phyloP scores from a whole-genome alignment of 108 stramenopile genomes.

The Parietichytrium sp. region DNA sequence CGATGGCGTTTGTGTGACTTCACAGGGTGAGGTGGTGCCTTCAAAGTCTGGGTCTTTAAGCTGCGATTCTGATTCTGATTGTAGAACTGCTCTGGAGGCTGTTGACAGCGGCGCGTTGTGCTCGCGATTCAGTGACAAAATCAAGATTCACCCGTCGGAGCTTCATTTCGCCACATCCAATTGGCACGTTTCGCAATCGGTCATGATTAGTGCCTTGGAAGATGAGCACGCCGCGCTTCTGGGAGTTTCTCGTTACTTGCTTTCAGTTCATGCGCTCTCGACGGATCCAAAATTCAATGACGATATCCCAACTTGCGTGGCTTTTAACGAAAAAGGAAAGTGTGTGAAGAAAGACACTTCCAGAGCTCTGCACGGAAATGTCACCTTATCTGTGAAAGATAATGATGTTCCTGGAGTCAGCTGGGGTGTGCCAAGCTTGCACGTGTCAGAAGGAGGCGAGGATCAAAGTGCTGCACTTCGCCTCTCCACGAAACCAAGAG shows the following conservation, averaged over 20 bases:
- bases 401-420: constrained; percentile 4
- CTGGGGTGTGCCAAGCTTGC: not conserved
- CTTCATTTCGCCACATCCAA: not conserved
- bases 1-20: not conserved
- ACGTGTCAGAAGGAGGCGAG: not conserved
- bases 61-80: not conserved
- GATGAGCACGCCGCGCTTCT: not conserved
- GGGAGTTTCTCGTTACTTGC: not conserved
- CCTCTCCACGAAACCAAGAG: too few relatives aligned
- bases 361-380: not conserved
- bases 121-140: not conserved
- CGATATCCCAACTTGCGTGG: not conserved
- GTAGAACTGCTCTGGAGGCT: not conserved
- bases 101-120: not conserved
- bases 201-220: not conserved
- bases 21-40: not conserved
- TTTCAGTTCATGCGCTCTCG: not conserved
- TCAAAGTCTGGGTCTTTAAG: too few relatives aligned
- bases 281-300: not conserved
- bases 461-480: too few relatives aligned
- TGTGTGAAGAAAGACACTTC: not conserved
- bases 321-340: not conserved
- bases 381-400: not conserved
- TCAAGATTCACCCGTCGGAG: not conserved
- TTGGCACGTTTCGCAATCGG: not conserved